A percentile compares a stretch with the other conserved stretches of the same genome.
These are phyloP conservation scores for Sutorius eximius DNA, from an alignment of 1,284 basidiomycete genomes.

Conservation along the genomic window DNA sequence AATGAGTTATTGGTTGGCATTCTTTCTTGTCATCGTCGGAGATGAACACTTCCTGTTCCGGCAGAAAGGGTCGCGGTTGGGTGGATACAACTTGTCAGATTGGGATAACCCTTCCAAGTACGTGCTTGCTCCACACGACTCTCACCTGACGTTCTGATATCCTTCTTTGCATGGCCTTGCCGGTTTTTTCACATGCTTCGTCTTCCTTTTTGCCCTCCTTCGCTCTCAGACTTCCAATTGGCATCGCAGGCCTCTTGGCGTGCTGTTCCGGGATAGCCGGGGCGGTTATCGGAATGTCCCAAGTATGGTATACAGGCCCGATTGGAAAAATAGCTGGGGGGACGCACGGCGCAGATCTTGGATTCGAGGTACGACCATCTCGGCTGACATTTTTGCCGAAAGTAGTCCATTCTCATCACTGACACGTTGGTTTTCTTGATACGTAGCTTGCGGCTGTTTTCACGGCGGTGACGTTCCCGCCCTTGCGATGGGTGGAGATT, in stretches of 20 bases:
- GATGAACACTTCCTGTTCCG: conserved; percentile 63
- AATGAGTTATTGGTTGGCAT: conserved; percentile 65
- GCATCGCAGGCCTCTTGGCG: conserved; percentile 53
- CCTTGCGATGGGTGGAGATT: conserved; percentile 48
- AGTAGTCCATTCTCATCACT: neutral
- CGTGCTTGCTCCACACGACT: conserved; percentile 6
- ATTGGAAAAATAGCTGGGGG: conserved; percentile 45
- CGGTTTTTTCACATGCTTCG: neutral
- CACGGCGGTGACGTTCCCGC: conserved; percentile 42
- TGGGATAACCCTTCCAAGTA: conserved; percentile 51
- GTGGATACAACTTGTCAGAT: conserved; percentile 55
- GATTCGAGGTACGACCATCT: conserved; percentile 49
- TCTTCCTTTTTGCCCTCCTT: no score
- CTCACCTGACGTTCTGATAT: neutral
- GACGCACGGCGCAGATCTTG: conserved; percentile 51
- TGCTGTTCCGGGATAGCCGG: conserved; percentile 47
- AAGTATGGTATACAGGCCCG: conserved; percentile 54
- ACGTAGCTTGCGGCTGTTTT: conserved; percentile 45
- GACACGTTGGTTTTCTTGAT: neutral
- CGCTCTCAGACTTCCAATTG: conserved; percentile 48
- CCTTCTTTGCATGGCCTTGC: neutral
- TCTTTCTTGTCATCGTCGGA: conserved; percentile 57
- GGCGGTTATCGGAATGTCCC: conserved; percentile 52
- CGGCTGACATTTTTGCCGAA: neutral
- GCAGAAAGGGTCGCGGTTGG: conserved; percentile 40